phyloP scores from a whole-genome alignment of 2,329 filamentous ascomycete genomes.

The Cladosporium sp. region DNA sequence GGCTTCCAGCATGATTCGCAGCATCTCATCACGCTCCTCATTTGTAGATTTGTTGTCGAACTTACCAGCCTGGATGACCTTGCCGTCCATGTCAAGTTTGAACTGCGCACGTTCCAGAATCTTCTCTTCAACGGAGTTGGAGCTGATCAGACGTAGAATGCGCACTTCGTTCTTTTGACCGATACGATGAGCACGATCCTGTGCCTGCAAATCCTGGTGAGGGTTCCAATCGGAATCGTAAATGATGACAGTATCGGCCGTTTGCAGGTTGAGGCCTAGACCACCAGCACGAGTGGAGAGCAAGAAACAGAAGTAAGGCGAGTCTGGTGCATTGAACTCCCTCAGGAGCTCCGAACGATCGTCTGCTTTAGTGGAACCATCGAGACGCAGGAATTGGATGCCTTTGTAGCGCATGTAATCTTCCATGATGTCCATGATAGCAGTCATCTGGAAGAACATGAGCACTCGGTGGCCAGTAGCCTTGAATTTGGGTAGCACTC shows the following conservation, averaged over 20 bases:
- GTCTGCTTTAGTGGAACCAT: conserved; percentile 95
- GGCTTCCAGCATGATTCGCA: conserved; percentile 86
- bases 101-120: conserved; percentile 94
- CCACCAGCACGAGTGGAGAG: conserved; percentile 98
- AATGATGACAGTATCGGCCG: conserved; percentile 97
- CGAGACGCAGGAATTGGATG: conserved; percentile 82
- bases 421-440: conserved; percentile 99
- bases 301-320: conserved; percentile 95
- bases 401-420: conserved; percentile 85
- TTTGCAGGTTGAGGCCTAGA: conserved; percentile 93
- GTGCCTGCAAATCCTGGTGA: conserved; percentile 96
- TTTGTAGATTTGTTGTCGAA: conserved; percentile 99
- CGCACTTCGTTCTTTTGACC: conserved; percentile 99
- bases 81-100: conserved; percentile 99
- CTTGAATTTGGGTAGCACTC: conserved; percentile 89
- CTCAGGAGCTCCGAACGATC: conserved; percentile 88
- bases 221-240: conserved; percentile 99
- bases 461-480: conserved; percentile 88
- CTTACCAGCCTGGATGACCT: conserved; percentile 97
- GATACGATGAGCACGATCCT: conserved; percentile 99
- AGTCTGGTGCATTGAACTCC: conserved; percentile 83
- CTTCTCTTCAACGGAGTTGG: conserved; percentile 97
- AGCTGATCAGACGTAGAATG: conserved; percentile 91
- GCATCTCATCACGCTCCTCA: conserved; percentile 94
- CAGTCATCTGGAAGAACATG: conserved; percentile 99